These are phyloP conservation scores for Fomitopsis pinicola DNA, from an alignment of 1,284 basidiomycete species.

Conservation along the genomic window DNA sequence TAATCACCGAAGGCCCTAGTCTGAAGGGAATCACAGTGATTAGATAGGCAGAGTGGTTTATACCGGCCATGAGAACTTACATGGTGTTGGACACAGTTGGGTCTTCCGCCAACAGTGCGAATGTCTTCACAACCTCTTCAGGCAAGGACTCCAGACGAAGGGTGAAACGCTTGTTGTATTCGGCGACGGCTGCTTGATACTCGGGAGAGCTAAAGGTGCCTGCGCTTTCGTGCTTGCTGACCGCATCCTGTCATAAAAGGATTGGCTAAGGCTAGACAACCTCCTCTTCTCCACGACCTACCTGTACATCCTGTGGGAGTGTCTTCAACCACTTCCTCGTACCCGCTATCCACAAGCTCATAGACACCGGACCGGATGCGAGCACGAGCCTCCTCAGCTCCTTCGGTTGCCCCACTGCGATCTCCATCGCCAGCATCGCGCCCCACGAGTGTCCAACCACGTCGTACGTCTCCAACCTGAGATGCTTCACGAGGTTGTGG, in stretches of 20 bases:
- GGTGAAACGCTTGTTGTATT: constrained; percentile 41
- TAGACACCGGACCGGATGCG: constrained; percentile 27
- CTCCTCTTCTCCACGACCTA: neutral
- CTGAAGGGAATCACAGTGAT: constrained; percentile 23
- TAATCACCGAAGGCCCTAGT: constrained; percentile 49
- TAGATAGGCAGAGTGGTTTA: constrained; percentile 3
- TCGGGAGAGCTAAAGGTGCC: constrained; percentile 41
- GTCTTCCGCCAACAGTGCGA: constrained; percentile 33
- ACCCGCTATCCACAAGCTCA: constrained; percentile 27
- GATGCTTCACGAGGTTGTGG: constrained; percentile 34
- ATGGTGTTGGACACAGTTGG: constrained; percentile 47
- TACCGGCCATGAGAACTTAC: constrained; percentile 19
- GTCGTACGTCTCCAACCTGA: constrained; percentile 36
- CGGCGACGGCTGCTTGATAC: constrained; percentile 39
- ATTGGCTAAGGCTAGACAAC: neutral
- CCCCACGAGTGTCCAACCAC: constrained; percentile 49
- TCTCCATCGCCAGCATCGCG: constrained; percentile 40
- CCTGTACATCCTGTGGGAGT: constrained; percentile 39
- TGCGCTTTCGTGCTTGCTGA: constrained; percentile 43
- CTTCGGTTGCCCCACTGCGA: constrained; percentile 24
- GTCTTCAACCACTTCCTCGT: constrained; percentile 22
- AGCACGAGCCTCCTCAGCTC: constrained; percentile 41
- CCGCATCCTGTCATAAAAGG: constrained; percentile 21
- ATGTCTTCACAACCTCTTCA: constrained; percentile 20
- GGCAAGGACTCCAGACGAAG: constrained; percentile 46